phyloP scores from a whole-genome alignment of 352 stramenopile species.

The Hyaloperonospora arabidopsidis region DNA sequence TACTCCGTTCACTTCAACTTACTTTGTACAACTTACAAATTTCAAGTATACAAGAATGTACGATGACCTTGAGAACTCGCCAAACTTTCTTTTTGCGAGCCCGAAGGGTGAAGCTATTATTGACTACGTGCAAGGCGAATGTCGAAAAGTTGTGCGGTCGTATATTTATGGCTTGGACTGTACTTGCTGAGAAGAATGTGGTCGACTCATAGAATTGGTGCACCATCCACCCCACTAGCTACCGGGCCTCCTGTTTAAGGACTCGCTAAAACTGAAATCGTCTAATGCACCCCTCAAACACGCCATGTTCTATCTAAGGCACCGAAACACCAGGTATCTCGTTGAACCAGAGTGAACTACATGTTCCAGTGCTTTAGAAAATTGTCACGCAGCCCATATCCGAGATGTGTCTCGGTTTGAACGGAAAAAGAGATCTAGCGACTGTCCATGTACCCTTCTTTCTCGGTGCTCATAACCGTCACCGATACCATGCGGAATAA shows the following conservation, averaged over 20 bases:
- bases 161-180: too few relatives aligned
- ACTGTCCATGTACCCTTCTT: neutral
- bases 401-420: neutral
- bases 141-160: too few relatives aligned
- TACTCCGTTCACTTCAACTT: too few relatives aligned
- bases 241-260: neutral
- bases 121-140: too few relatives aligned
- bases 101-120: too few relatives aligned
- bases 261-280: neutral
- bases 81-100: too few relatives aligned
- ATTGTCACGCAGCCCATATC: neutral
- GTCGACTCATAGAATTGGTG: neutral
- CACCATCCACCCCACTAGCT: neutral
- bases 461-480: neutral
- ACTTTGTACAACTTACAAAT: too few relatives aligned
- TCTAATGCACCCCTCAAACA: neutral
- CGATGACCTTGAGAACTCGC: too few relatives aligned
- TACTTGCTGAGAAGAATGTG: neutral
- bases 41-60: too few relatives aligned
- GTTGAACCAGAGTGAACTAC: neutral
- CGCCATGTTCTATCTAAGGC: neutral
- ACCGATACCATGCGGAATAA: neutral
- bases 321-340: neutral
- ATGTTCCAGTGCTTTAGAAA: neutral
- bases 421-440: neutral